Conservation (phyloP, 345 rosid species). For the Citrus unshiu region DNA sequence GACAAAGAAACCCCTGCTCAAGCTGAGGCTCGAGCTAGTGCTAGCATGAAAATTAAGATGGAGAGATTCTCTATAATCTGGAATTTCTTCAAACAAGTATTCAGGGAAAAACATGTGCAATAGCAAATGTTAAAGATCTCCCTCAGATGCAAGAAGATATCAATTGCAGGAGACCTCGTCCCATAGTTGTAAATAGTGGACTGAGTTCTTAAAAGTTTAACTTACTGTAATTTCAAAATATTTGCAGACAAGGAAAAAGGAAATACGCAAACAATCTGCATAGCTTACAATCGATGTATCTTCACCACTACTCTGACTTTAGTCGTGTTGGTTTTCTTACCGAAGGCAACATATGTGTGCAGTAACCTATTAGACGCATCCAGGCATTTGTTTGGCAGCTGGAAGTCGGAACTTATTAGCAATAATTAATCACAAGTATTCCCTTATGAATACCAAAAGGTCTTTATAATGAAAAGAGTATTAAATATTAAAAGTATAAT, state of each 20-base stretch:
- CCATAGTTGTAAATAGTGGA: not conserved
- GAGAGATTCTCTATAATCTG: conserved; percentile 34
- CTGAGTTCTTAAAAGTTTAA: not conserved
- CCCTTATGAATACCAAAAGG: too few species aligned
- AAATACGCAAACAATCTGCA: not conserved
- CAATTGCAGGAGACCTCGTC: not conserved
- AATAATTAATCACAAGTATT: too few species aligned
- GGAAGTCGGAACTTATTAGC: too few species aligned
- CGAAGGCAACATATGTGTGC: too few species aligned
- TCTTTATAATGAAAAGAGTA: too few species aligned
- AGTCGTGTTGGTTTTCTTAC: too few species aligned
- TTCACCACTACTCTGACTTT: too few species aligned
- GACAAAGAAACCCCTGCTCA: conserved; percentile 63
- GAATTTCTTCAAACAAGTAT: conserved; percentile 25
- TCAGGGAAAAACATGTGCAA: not conserved
- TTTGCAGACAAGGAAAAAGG: not conserved
- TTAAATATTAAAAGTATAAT: too few species aligned
- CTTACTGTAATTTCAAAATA: not conserved
- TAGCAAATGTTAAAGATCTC: not conserved
- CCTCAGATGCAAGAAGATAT: not conserved
- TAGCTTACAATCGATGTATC: not conserved
- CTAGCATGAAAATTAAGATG: conserved; percentile 35
- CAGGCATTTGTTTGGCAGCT: too few species aligned
- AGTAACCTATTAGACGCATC: too few species aligned
- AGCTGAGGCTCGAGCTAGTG: conserved; percentile 43